Evolutionary conservation across 2,329 filamentous ascomycete genomes (phyloP).

Genomic region (Aspergillus sp.): DNA sequence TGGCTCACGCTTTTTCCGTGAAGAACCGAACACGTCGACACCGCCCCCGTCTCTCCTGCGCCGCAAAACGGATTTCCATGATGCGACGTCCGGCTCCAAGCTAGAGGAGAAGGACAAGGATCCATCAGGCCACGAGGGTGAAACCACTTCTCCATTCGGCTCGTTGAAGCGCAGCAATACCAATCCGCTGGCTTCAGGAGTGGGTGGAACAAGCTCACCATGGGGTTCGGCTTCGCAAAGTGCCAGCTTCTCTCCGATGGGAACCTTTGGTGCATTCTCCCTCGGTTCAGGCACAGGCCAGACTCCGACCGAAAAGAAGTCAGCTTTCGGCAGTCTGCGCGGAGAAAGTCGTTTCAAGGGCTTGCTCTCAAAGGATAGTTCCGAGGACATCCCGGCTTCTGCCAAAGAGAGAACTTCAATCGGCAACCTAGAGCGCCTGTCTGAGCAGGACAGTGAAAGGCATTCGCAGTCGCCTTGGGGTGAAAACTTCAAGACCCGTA

Average conservation of each 20-base stretch:
- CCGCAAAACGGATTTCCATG: conserved; percentile 53
- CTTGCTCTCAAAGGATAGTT: conserved; percentile 67
- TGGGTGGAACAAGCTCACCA: conserved; percentile 43
- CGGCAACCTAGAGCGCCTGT: conserved; percentile 44
- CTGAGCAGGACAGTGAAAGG: conserved; percentile 41
- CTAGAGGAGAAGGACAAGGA: conserved; percentile 46
- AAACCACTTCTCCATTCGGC: conserved; percentile 41
- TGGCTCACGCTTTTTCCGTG: conserved; percentile 38
- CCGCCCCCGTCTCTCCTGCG: conserved; percentile 53
- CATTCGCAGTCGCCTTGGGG: conserved; percentile 44
- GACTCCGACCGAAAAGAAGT: conserved; percentile 59
- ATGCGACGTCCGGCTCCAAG: conserved; percentile 34
- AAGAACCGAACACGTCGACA: conserved; percentile 47
- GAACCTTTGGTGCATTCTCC: conserved; percentile 87
- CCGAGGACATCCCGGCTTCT: conserved; percentile 50
- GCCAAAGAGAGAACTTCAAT: conserved; percentile 48
- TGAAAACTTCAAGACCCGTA: conserved; percentile 37
- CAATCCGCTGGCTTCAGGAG: conserved; percentile 42
- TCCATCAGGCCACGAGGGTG: too few species aligned
- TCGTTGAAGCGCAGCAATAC: conserved; percentile 49
- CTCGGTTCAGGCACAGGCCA: conserved; percentile 45
- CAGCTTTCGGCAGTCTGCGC: conserved; percentile 54
- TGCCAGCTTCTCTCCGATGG: conserved; percentile 61
- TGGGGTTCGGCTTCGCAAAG: conserved; percentile 53
- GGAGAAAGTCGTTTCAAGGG: conserved; percentile 81